Evolutionary conservation across 1,284 basidiomycete genomes (phyloP).

Genomic region (Neolentinus lepideus): DNA sequence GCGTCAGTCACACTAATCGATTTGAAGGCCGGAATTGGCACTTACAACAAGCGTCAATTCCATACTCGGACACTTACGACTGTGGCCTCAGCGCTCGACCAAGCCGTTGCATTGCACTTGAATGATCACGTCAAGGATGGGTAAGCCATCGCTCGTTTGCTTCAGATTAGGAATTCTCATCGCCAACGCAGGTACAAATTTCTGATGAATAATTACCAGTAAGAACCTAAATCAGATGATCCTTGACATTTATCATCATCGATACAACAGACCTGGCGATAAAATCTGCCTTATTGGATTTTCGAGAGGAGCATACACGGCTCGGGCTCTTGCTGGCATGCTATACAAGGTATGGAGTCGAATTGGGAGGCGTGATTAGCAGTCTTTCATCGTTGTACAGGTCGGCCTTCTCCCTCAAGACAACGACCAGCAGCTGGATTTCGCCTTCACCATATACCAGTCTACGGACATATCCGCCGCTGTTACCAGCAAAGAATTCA

Average conservation of each 20-base stretch:
- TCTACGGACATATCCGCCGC: constrained; percentile 31
- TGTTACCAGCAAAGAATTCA: constrained; percentile 37
- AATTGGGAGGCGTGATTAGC: constrained; percentile 41
- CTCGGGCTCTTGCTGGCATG: background rate
- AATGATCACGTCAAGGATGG: constrained; percentile 10
- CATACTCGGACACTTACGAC: constrained; percentile 28
- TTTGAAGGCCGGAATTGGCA: constrained; percentile 38
- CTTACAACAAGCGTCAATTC: constrained; percentile 36
- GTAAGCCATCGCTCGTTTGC: background rate
- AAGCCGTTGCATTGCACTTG: constrained; percentile 38
- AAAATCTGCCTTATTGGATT: constrained; percentile 48
- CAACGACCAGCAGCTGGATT: constrained; percentile 47
- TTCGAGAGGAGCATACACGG: constrained; percentile 27
- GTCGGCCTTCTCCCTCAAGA: constrained; percentile 43
- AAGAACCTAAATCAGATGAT: background rate
- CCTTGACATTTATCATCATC: constrained; percentile 9
- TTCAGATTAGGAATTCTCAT: constrained; percentile 39
- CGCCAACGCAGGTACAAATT: constrained; percentile 58
- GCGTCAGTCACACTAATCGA: background rate
- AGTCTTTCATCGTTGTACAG: constrained; percentile 21
- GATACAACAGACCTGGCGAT: constrained; percentile 31
- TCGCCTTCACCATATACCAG: constrained; percentile 53
- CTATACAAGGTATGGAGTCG: constrained; percentile 32
- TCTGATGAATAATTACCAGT: constrained; percentile 54
- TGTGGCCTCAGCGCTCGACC: constrained; percentile 34